Evolutionary conservation across 1,139 yeast species (phyloP).

Genomic region (Geotrichum carabidarum): DNA sequence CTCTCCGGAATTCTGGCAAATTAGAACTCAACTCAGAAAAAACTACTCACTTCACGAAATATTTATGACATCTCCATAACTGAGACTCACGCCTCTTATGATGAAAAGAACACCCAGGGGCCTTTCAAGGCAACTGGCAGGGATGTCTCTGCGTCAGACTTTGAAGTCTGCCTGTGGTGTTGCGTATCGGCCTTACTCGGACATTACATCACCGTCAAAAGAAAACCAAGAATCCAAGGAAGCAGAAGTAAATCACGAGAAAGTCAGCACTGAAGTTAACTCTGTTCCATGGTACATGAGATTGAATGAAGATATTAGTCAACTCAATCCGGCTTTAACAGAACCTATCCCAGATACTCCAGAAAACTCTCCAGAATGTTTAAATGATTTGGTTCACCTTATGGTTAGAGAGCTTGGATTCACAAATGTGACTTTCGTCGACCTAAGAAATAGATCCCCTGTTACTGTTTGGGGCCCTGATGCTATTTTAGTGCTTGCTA

Average conservation of each 20-base stretch:
- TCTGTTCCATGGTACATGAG: conserved; percentile 32
- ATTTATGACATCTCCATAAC: not conserved
- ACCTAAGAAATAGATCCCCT: conserved; percentile 47
- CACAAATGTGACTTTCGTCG: conserved; percentile 55
- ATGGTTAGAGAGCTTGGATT: conserved; percentile 62
- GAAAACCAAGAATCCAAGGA: not conserved
- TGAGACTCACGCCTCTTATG: not conserved
- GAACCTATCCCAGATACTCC: conserved; percentile 46
- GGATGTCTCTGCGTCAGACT: not conserved
- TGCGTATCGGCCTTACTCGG: not conserved
- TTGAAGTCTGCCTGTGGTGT: not conserved
- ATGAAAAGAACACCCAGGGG: conserved; percentile 2
- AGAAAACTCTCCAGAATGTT: conserved; percentile 47
- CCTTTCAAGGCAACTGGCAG: not conserved
- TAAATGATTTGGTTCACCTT: conserved; percentile 45
- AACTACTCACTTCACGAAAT: not conserved
- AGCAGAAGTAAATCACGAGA: not conserved
- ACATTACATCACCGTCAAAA: not conserved
- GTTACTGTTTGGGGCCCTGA: conserved; percentile 42
- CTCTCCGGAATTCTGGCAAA: conserved; percentile 4
- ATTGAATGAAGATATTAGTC: conserved; percentile 22
- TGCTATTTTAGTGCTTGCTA: conserved; percentile 55
- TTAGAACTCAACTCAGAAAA: not conserved
- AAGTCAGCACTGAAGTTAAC: not conserved
- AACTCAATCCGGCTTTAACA: conserved; percentile 21